Percentiles rank a stretch among this genome's conserved stretches.
phyloP scores from a whole-genome alignment of 2,329 filamentous ascomycete species.

The Zalaria obscura region DNA sequence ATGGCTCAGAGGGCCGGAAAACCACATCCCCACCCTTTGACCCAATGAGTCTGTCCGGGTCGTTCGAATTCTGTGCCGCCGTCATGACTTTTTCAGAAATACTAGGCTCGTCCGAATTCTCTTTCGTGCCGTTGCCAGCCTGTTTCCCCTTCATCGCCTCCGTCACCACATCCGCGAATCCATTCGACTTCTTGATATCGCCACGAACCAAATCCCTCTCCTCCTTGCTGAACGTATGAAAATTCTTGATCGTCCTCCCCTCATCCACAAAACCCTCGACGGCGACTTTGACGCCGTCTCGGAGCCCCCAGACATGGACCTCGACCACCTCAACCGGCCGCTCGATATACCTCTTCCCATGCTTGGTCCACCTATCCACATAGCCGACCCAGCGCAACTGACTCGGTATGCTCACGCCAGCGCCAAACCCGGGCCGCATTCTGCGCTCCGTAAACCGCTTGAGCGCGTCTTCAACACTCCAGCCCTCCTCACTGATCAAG shows the following conservation, averaged over 20 bases:
- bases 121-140: conserved; percentile 9
- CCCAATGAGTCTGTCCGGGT: conserved; percentile 3
- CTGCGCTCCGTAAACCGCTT: conserved; percentile 62
- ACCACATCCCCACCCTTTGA: conserved; percentile 54
- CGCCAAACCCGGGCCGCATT: conserved; percentile 81
- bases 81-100: conserved; percentile 3
- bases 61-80: background rate
- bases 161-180: conserved; percentile 30
- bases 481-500: conserved; percentile 73
- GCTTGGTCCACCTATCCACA: conserved; percentile 70
- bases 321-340: conserved; percentile 73
- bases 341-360: conserved; percentile 69
- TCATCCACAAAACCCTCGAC: conserved; percentile 81
- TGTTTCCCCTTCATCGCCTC: conserved; percentile 22
- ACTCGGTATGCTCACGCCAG: conserved; percentile 83
- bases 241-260: conserved; percentile 69
- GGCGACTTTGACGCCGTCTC: conserved; percentile 75
- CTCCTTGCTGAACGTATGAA: conserved; percentile 62
- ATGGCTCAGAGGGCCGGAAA: conserved; percentile 53
- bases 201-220: conserved; percentile 58
- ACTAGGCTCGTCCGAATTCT: conserved; percentile 7
- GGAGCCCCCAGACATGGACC: conserved; percentile 77
- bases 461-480: conserved; percentile 49
- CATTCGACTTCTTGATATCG: conserved; percentile 25
- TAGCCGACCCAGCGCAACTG: conserved; percentile 81